Conservation (phyloP, 2,329 filamentous ascomycete species). For the Epichloe typhina region DNA sequence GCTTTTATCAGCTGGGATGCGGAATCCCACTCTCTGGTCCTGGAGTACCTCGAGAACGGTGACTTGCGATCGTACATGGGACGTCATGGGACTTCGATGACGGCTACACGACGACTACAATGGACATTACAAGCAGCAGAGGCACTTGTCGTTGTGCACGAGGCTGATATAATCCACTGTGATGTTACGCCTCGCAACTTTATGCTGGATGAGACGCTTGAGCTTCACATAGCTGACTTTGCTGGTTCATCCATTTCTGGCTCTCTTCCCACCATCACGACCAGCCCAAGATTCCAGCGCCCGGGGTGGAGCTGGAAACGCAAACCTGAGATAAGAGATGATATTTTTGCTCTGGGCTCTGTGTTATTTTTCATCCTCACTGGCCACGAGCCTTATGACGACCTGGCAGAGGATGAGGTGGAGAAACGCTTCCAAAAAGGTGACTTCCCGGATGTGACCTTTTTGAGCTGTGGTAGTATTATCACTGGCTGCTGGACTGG, state of each 20-base stretch:
- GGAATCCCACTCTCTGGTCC: not conserved
- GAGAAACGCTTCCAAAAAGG: not conserved
- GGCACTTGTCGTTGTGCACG: not conserved
- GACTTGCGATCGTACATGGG: not conserved
- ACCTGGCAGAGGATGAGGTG: not conserved
- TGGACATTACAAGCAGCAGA: not conserved
- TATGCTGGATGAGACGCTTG: no score
- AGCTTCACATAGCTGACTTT: no score
- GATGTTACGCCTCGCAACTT: no score
- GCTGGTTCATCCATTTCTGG: no score
- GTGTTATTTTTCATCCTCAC: not conserved
- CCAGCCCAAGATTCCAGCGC: no score
- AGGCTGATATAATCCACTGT: not conserved
- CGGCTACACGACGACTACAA: not conserved
- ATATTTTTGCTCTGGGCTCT: not conserved
- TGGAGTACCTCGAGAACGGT: not conserved
- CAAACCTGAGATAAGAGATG: not conserved
- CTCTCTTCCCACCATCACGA: no score
- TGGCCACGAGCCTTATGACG: not conserved
- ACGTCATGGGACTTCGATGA: not conserved
- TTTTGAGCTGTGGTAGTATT: not conserved
- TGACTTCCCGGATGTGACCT: not conserved
- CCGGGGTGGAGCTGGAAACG: no score
- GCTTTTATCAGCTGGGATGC: constrained; percentile 1
- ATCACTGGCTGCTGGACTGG: not conserved